Percentiles rank a stretch among this genome's conserved stretches.
phyloP scores from a whole-genome alignment of 179 eudicot species.

The Silene noctiflora region DNA sequence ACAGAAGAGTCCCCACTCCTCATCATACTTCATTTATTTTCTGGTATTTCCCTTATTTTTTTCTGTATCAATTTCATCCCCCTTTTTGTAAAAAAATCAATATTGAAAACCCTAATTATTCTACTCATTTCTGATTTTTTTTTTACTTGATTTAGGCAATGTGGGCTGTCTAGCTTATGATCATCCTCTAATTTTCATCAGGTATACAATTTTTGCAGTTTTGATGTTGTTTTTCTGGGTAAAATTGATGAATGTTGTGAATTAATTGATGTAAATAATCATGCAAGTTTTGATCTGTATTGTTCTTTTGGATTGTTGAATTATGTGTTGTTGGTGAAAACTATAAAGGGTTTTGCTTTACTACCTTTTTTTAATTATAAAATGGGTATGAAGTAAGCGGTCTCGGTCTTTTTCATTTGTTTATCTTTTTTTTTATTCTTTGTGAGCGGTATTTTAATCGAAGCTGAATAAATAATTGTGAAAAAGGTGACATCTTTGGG shows the following conservation, averaged over 20 bases:
- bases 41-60: background rate
- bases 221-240: background rate
- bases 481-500: slow-evolving; percentile 6
- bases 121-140: background rate
- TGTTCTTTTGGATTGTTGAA: background rate
- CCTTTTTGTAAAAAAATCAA: background rate
- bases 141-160: slow-evolving; percentile 2
- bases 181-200: background rate
- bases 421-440: too few relatives aligned
- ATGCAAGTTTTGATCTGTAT: slow-evolving; percentile 7
- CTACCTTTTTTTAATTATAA: background rate
- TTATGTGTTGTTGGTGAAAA: background rate
- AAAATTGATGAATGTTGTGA: background rate
- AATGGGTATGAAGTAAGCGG: background rate
- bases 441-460: too few relatives aligned
- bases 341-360: slow-evolving; percentile 6
- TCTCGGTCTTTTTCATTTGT: too few relatives aligned
- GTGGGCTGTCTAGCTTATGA: slow-evolving; percentile 10
- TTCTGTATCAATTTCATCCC: background rate
- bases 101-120: background rate
- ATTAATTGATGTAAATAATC: background rate
- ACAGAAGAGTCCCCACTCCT: background rate
- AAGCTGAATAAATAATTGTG: too few relatives aligned
- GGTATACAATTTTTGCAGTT: background rate
- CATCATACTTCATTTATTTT: background rate